phyloP scores from a whole-genome alignment of 2,329 filamentous ascomycete species.

The Penicillium sp. region DNA sequence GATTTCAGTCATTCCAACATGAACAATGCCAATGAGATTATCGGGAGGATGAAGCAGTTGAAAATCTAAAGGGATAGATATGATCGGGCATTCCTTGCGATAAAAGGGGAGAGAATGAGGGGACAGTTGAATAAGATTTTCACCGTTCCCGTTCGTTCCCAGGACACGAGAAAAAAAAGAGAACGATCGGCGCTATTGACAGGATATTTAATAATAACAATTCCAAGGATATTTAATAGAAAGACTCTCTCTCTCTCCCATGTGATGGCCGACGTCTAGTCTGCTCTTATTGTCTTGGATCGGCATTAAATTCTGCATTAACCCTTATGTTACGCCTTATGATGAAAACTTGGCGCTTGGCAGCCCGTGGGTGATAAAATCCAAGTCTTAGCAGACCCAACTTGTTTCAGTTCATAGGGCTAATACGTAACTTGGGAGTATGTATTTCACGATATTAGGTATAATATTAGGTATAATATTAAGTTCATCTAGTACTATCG shows the following conservation, averaged over 20 bases:
- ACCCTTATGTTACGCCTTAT: not conserved
- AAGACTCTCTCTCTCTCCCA: not conserved
- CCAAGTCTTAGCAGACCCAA: not conserved
- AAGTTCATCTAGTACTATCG: not conserved
- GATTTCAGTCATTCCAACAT: conserved; percentile 2
- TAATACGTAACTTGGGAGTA: not conserved
- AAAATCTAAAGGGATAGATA: not conserved
- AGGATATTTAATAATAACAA: conserved; percentile 5
- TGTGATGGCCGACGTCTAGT: not conserved
- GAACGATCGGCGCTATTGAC: conserved; percentile 20
- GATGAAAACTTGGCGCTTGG: not conserved
- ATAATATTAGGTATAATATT: too few relatives aligned
- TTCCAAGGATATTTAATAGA: not conserved
- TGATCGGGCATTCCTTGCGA: not conserved
- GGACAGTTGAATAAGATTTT: conserved; percentile 8
- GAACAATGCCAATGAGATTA: not conserved
- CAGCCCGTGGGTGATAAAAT: not conserved
- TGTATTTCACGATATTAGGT: too few relatives aligned
- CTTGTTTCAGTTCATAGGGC: not conserved
- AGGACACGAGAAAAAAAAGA: not conserved
- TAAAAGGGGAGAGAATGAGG: not conserved
- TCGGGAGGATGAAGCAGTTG: not conserved
- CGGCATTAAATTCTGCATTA: conserved; percentile 1
- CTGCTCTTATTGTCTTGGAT: not conserved
- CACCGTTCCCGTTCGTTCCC: not conserved